Evolutionary conservation across 2,329 filamentous ascomycete genomes (phyloP).

Genomic region (Alternaria brassicicola): DNA sequence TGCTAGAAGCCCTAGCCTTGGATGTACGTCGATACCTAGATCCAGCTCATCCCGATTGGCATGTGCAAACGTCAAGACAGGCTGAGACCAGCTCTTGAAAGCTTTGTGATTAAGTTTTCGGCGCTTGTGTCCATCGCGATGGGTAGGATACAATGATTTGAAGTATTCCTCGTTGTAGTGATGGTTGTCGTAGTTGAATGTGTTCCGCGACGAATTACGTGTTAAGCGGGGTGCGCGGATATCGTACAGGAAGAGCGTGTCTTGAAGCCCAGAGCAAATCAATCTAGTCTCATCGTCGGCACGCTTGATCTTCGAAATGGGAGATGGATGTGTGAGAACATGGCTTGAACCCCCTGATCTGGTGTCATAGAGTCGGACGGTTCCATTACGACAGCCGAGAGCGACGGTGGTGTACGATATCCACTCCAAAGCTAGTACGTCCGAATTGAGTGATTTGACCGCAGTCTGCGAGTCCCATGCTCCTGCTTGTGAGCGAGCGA

Average conservation of each 20-base stretch:
- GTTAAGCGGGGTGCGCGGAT: slow-evolving; percentile 29
- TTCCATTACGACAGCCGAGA: slow-evolving; percentile 42
- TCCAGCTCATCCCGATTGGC: slow-evolving; percentile 33
- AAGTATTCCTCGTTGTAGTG: slow-evolving; percentile 27
- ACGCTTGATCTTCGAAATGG: slow-evolving; percentile 31
- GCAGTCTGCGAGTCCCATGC: slow-evolving; percentile 26
- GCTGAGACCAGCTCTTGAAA: slow-evolving; percentile 28
- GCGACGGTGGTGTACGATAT: slow-evolving; percentile 38
- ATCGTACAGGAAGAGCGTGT: slow-evolving; percentile 42
- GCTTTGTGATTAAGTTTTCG: slow-evolving; percentile 16
- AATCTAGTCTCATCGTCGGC: slow-evolving; percentile 37
- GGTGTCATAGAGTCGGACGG: slow-evolving; percentile 43
- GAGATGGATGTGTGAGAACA: slow-evolving; percentile 34
- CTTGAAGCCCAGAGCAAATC: slow-evolving; percentile 35
- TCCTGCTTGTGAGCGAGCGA: slow-evolving; percentile 26
- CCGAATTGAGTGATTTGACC: slow-evolving; percentile 21
- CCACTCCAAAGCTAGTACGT: slow-evolving; percentile 46
- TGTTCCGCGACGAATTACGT: neutral
- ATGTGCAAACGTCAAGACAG: slow-evolving; percentile 37
- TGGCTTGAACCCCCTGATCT: slow-evolving; percentile 33
- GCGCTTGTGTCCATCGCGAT: slow-evolving; percentile 17
- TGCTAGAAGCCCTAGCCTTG: slow-evolving; percentile 41
- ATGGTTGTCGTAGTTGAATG: slow-evolving; percentile 7
- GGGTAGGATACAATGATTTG: slow-evolving; percentile 13
- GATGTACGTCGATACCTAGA: slow-evolving; percentile 39